phyloP scores from a whole-genome alignment of 352 stramenopile genomes.

The Globisporangium cylindrosporum region DNA sequence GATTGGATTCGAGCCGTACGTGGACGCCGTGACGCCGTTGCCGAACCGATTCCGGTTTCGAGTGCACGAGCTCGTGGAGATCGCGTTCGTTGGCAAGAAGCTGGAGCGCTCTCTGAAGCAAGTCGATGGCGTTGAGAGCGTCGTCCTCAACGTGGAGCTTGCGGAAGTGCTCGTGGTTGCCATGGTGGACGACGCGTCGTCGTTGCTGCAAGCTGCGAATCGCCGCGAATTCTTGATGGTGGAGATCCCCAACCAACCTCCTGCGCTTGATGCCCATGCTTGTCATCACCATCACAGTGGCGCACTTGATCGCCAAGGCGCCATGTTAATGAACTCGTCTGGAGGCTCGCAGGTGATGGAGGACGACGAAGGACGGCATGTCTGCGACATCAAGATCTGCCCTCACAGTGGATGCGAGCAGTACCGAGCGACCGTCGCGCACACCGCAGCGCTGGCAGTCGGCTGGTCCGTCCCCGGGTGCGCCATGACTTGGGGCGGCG shows the following conservation, averaged over 20 bases:
- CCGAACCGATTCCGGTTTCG: conserved; percentile 57
- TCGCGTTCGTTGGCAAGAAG: conserved; percentile 13
- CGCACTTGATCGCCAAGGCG: not conserved
- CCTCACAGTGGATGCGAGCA: conserved; percentile 64
- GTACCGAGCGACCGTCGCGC: conserved; percentile 75
- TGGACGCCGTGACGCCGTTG: conserved; percentile 37
- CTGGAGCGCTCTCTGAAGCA: conserved; percentile 24
- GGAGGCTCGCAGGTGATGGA: conserved; percentile 3
- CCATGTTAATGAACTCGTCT: not conserved
- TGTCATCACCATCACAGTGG: not conserved
- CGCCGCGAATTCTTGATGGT: conserved; percentile 48
- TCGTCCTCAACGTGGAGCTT: conserved; percentile 53
- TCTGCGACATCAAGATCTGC: conserved; percentile 63
- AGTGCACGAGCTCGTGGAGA: conserved; percentile 20
- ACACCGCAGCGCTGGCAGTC: conserved; percentile 72
- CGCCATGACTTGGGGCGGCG: conserved; percentile 70
- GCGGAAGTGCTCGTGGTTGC: conserved; percentile 59
- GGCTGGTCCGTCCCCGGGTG: conserved; percentile 79
- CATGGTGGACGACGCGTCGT: conserved; percentile 38
- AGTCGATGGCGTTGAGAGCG: conserved; percentile 66
- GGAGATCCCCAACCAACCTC: conserved; percentile 33
- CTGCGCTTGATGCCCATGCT: not conserved
- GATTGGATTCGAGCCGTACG: conserved; percentile 59
- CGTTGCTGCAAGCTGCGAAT: conserved; percentile 37
- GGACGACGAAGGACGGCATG: conserved; percentile 31